Evolutionary conservation across 441 rosid species (phyloP).

Genomic region (Sinapis alba): DNA sequence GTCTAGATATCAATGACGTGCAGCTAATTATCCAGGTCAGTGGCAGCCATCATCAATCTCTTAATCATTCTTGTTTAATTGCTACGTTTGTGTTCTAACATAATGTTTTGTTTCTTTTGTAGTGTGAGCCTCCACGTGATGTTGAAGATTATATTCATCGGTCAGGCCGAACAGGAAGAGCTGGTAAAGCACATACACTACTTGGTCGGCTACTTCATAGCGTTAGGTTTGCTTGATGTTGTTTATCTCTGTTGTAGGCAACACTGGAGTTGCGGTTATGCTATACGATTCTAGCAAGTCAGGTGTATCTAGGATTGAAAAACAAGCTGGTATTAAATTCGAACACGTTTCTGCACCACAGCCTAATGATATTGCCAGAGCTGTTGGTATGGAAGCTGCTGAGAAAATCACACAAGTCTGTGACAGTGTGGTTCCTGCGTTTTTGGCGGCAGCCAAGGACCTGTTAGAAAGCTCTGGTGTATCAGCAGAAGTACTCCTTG

Average conservation of each 20-base stretch:
- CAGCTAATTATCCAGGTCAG: conserved; percentile 93
- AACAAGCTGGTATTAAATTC: conserved; percentile 86
- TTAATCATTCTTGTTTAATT: background rate
- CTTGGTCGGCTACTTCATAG: too few relatives aligned
- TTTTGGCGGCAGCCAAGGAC: conserved; percentile 78
- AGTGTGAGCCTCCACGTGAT: conserved; percentile 99
- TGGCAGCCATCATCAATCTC: background rate
- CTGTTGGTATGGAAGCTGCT: conserved; percentile 73
- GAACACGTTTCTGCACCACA: conserved; percentile 83
- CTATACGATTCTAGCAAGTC: conserved; percentile 82
- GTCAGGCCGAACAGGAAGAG: conserved; percentile 98
- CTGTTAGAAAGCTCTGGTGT: conserved; percentile 67
- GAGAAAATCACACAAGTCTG: conserved; percentile 71
- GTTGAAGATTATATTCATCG: conserved; percentile 95
- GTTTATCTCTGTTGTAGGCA: too few relatives aligned
- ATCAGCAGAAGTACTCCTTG: conserved; percentile 77
- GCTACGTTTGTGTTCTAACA: conserved; percentile 15
- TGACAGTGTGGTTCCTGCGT: conserved; percentile 91
- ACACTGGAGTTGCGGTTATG: conserved; percentile 92
- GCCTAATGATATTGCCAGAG: conserved; percentile 78
- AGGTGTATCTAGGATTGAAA: conserved; percentile 66
- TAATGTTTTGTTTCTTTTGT: conserved; percentile 15
- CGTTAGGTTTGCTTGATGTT: too few relatives aligned
- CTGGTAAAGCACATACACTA: too few relatives aligned
- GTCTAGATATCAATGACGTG: conserved; percentile 94